Percentiles rank a stretch among this genome's conserved stretches.
These are phyloP conservation scores for Xylaria bambusicola DNA, from an alignment of 495 filamentous ascomycete genomes.

Conservation along the genomic window DNA sequence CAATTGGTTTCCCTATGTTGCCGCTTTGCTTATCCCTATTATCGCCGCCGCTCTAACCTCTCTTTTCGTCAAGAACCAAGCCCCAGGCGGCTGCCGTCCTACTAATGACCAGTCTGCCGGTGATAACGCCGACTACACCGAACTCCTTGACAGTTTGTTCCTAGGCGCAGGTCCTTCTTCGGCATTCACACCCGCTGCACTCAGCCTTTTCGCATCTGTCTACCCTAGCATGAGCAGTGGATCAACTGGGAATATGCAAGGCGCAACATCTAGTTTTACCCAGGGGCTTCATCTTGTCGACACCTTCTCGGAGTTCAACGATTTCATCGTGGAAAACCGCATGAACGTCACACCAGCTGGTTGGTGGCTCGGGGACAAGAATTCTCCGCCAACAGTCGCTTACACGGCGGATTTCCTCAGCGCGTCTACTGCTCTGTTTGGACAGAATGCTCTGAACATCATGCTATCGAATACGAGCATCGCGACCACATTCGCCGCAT, in stretches of 20 bases:
- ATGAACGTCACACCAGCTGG: conserved; percentile 72
- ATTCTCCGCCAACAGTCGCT: conserved; percentile 59
- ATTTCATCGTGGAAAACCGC: conserved; percentile 61
- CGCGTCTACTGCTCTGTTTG: conserved; percentile 60
- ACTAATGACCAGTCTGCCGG: conserved; percentile 28
- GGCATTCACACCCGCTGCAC: conserved; percentile 44
- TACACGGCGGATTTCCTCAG: conserved; percentile 44
- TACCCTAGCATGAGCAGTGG: conserved; percentile 24
- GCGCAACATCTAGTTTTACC: conserved; percentile 26
- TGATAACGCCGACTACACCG: conserved; percentile 10
- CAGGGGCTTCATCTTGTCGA: conserved; percentile 60
- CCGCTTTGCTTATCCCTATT: conserved; percentile 72
- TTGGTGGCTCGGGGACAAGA: conserved; percentile 66
- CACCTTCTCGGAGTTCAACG: conserved; percentile 65
- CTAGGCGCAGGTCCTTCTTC: conserved; percentile 64
- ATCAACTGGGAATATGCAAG: conserved; percentile 7
- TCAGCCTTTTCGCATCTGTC: conserved; percentile 48
- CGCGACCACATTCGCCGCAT: conserved; percentile 63
- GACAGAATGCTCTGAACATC: conserved; percentile 71
- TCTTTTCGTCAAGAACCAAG: conserved; percentile 64
- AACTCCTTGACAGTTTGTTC: conserved; percentile 44
- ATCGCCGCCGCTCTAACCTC: conserved; percentile 74
- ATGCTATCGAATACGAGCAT: conserved; percentile 67
- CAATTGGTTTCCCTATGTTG: conserved; percentile 72
- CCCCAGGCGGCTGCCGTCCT: conserved; percentile 59